Conservation (phyloP, 2,329 filamentous ascomycete genomes). For the Metarhizium robertsii region DNA sequence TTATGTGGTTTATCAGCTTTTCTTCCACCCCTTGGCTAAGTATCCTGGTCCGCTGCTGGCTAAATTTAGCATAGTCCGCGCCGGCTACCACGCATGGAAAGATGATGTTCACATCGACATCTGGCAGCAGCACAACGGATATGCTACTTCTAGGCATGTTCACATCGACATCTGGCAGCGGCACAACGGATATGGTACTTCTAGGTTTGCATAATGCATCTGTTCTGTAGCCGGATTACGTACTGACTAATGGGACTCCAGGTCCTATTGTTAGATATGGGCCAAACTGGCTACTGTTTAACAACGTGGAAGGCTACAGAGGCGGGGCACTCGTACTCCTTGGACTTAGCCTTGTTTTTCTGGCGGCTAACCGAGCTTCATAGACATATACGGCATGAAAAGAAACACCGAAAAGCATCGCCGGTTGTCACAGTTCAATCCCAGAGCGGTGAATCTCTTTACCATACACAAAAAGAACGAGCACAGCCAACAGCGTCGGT, state of each 20-base stretch:
- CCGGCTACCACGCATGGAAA: constrained; percentile 22
- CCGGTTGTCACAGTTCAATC: neutral
- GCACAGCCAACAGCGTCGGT: neutral
- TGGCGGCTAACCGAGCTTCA: neutral
- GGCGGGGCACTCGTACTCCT: neutral
- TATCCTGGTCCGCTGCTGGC: constrained; percentile 23
- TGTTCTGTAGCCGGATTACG: too few relatives aligned
- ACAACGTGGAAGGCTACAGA: neutral
- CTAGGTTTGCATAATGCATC: too few relatives aligned
- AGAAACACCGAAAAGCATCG: neutral
- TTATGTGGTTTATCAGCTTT: constrained; percentile 2
- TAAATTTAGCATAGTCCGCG: constrained; percentile 18
- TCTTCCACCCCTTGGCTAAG: constrained; percentile 20
- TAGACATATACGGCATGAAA: neutral
- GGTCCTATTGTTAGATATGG: neutral
- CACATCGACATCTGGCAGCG: constrained; percentile 17
- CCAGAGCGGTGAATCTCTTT: neutral
- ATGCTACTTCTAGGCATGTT: constrained; percentile 13
- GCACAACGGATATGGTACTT: constrained; percentile 22
- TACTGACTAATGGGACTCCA: neutral
- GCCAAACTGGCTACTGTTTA: neutral
- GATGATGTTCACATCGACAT: constrained; percentile 23
- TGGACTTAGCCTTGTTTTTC: neutral
- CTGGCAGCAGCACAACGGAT: constrained; percentile 20
- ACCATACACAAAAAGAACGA: neutral